phyloP scores from a whole-genome alignment of 225 moss, liverwort and hornwort genomes.

The Bryoerythrophyllum caledonicum region DNA sequence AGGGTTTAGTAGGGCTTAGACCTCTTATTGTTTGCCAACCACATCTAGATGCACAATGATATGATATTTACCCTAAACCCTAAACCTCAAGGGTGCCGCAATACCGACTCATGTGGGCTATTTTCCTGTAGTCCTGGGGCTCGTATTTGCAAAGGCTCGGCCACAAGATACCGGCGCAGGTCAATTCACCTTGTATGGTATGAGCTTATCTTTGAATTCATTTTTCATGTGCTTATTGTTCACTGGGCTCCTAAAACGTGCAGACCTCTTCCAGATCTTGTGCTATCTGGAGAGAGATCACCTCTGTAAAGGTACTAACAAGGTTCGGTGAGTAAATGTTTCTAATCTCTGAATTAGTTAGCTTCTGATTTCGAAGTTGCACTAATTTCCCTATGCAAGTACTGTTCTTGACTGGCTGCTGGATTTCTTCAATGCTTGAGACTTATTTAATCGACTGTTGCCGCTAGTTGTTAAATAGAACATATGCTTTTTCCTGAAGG shows the following conservation, averaged over 20 bases:
- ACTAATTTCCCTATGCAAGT: not conserved
- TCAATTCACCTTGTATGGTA: not conserved
- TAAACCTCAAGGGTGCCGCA: not conserved
- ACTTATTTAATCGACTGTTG: too few relatives aligned
- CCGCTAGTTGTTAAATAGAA: accelerated
- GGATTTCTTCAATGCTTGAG: too few relatives aligned
- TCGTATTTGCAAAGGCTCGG: not conserved
- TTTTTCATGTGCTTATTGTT: not conserved
- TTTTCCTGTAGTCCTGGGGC: not conserved
- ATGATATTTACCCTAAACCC: not conserved
- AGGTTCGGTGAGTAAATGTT: not conserved
- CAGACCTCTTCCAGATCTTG: not conserved
- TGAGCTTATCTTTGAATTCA: not conserved
- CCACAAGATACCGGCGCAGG: not conserved
- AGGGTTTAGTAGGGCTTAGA: not conserved
- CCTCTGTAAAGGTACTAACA: not conserved
- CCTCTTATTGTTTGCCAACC: not conserved
- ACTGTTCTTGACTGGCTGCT: too few relatives aligned
- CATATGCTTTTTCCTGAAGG: accelerated
- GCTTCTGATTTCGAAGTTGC: not conserved
- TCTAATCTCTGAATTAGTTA: not conserved
- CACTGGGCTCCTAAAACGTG: too few relatives aligned
- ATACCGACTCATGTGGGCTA: not conserved
- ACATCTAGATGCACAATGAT: not conserved
- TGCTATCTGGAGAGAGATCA: not conserved